phyloP scores from a whole-genome alignment of 2,329 filamentous ascomycete genomes.

The Aspergillus clavatus region DNA sequence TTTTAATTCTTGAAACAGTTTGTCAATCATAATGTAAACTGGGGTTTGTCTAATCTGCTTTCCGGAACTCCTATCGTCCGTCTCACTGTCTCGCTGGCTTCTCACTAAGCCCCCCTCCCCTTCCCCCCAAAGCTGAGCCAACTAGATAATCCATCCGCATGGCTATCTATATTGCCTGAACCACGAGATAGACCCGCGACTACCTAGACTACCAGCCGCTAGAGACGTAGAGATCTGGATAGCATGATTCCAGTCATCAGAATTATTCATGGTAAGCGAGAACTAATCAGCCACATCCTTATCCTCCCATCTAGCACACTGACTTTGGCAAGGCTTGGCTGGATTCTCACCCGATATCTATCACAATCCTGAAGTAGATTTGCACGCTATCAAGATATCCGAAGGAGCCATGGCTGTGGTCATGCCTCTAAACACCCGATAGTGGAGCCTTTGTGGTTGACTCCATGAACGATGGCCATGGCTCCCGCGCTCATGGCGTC shows the following conservation, averaged over 20 bases:
- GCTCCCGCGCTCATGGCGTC: constrained; percentile 8
- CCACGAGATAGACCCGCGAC: not conserved
- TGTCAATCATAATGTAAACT: not conserved
- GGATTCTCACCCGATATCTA: constrained; percentile 1
- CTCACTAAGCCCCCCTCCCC: no score
- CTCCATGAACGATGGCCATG: constrained; percentile 8
- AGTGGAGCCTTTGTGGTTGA: constrained; percentile 20
- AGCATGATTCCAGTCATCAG: not conserved
- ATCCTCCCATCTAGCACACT: not conserved
- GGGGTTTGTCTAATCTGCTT: not conserved
- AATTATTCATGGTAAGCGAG: not conserved
- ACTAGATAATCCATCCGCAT: no score
- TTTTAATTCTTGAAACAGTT: not conserved
- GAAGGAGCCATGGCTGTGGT: constrained; percentile 16
- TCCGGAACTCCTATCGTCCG: not conserved
- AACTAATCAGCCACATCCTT: not conserved
- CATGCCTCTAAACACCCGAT: constrained; percentile 15
- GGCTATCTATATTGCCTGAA: not conserved
- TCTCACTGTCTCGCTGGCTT: no score
- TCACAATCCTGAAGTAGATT: constrained; percentile 6
- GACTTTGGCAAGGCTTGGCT: constrained; percentile 1
- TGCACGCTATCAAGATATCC: constrained; percentile 19
- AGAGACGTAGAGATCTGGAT: not conserved
- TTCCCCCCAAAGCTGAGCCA: no score
- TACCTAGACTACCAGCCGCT: no score